Conservation (phyloP, 139 green algal species). For the Chlamydomonas schloesseri region DNA sequence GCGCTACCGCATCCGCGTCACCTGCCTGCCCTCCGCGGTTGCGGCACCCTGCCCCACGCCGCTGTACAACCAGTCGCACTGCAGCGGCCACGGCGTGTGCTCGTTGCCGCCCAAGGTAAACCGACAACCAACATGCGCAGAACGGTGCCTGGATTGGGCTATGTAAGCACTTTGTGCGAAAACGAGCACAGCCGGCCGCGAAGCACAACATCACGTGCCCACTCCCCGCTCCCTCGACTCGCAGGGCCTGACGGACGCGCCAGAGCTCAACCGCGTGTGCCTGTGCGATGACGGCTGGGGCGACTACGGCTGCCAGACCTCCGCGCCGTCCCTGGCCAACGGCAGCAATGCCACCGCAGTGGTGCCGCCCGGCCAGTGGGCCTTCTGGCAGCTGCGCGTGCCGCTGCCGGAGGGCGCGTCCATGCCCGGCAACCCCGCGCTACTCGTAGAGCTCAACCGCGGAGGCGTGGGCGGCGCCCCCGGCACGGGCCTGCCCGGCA, state of each 20-base stretch:
- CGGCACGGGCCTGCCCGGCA: neutral
- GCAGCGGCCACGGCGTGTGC: neutral
- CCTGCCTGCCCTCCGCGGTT: neutral
- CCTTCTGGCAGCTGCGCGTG: conserved; percentile 14
- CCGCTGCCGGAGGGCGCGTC: neutral
- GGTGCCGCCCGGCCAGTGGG: neutral
- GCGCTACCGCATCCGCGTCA: neutral
- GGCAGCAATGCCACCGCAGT: neutral
- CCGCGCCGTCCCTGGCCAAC: neutral
- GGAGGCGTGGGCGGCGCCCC: neutral
- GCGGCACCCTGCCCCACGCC: neutral
- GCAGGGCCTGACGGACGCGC: neutral
- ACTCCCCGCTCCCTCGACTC: neutral
- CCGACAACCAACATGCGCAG: too few relatives aligned
- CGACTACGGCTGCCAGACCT: conserved; percentile 16
- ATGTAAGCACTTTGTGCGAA: too few relatives aligned
- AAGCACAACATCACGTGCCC: too few relatives aligned
- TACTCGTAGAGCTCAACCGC: conserved; percentile 20
- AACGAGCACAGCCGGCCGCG: too few relatives aligned
- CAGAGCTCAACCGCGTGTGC: conserved; percentile 15
- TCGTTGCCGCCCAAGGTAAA: neutral
- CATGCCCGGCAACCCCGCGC: neutral
- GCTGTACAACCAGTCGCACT: neutral
- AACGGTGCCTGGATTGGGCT: too few relatives aligned
- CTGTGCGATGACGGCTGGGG: neutral